These are phyloP conservation scores for Leishmania gerbilli DNA, from an alignment of 208 protist genomes.

Conservation along the genomic window DNA sequence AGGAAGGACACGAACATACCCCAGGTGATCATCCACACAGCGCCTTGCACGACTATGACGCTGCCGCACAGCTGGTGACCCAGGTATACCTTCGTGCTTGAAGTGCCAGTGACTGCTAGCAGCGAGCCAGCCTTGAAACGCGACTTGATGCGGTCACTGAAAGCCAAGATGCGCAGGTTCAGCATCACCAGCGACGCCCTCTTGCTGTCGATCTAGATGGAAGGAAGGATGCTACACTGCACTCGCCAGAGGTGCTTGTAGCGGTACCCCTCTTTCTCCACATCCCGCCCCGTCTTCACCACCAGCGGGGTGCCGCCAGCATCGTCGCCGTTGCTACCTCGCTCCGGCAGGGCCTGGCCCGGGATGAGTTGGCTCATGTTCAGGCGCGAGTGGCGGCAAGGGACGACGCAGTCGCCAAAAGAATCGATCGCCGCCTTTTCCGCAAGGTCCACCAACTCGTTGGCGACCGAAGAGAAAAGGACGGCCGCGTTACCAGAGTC, in stretches of 20 bases:
- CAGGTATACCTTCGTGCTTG: constrained; percentile 40
- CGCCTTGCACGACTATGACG: constrained; percentile 30
- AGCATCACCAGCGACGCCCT: constrained; percentile 32
- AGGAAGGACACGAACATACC: constrained; percentile 33
- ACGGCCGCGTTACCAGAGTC: not conserved
- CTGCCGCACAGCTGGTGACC: constrained; percentile 44
- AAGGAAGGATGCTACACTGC: constrained; percentile 22
- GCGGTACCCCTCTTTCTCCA: constrained; percentile 31
- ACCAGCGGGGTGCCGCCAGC: constrained; percentile 20
- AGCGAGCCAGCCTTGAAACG: constrained; percentile 32
- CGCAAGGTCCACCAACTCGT: constrained; percentile 6
- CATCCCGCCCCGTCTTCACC: constrained; percentile 23
- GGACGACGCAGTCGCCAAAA: constrained; percentile 14
- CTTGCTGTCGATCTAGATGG: constrained; percentile 36
- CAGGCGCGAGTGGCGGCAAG: constrained; percentile 18
- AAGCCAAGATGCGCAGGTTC: constrained; percentile 30
- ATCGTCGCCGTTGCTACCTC: not conserved
- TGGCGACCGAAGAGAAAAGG: not conserved
- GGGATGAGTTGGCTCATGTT: not conserved
- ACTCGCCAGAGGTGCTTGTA: constrained; percentile 16
- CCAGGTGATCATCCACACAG: constrained; percentile 42
- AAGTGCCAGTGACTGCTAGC: constrained; percentile 27
- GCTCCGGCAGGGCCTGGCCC: not conserved
- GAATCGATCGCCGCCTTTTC: not conserved
- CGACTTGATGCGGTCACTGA: constrained; percentile 21